Evolutionary conservation across 2,329 filamentous ascomycete species (phyloP).

Genomic region (Aureobasidium sp.): DNA sequence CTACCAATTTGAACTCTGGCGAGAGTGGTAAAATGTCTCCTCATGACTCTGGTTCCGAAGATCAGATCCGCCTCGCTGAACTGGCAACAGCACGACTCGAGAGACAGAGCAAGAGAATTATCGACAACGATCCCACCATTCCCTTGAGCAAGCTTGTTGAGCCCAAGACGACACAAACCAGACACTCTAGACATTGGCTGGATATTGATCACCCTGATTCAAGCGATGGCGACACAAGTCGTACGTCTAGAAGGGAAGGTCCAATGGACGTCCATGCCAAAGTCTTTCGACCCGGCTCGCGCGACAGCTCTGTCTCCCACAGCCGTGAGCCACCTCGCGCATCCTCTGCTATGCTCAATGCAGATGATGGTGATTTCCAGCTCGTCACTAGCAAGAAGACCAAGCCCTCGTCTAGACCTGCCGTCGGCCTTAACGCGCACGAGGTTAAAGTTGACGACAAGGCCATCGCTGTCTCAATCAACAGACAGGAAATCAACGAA

Average conservation of each 20-base stretch:
- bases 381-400: conserved; percentile 21
- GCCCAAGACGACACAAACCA: conserved; percentile 13
- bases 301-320: conserved; percentile 10
- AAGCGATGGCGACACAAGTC: conserved; percentile 14
- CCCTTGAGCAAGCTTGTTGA: not conserved
- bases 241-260: not conserved
- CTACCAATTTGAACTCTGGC: not conserved
- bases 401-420: conserved; percentile 9
- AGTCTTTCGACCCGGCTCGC: conserved; percentile 21
- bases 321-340: not conserved
- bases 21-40: not conserved
- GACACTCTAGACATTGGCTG: conserved; percentile 20
- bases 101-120: conserved; percentile 25
- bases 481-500: conserved; percentile 25
- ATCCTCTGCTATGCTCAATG: not conserved
- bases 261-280: conserved; percentile 22
- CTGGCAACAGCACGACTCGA: conserved; percentile 24
- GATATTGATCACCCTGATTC: conserved; percentile 19
- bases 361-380: conserved; percentile 20
- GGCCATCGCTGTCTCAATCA: conserved; percentile 22
- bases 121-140: conserved; percentile 22
- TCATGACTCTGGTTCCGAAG: conserved; percentile 4
- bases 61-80: conserved; percentile 7
- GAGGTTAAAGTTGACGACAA: conserved; percentile 21
- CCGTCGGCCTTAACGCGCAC: conserved; percentile 17